Evolutionary conservation across 148 eudicot species (phyloP), one percentile per base, ranked within the genome.

Genomic region (Fagopyrum esculentum): DNA sequence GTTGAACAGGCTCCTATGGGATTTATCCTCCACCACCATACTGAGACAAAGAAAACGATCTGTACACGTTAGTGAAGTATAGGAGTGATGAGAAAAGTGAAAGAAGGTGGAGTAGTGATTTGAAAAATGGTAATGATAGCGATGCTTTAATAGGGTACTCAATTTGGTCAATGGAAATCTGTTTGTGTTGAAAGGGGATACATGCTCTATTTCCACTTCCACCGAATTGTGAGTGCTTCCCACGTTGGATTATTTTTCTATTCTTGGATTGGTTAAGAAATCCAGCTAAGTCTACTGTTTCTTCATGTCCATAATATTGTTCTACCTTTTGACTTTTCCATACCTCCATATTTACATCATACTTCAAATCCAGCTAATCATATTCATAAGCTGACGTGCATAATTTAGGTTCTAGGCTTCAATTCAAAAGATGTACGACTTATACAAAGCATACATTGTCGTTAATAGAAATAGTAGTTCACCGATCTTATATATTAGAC

Each of bases 21-120:
- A 5, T 19, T 11, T 84, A 87, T 69, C 91, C 88, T 52, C 83
- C 87, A 10, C 85, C 85, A 16, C 86, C 85, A 30, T 83, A 86
- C 77, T 87, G 79, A 80, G 79, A 29, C 11, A n/a, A n/a, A n/a
- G n/a, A n/a, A n/a, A n/a, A n/a, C n/a, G n/a, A n/a, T n/a, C n/a
- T n/a, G n/a, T n/a, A n/a, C n/a, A n/a, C n/a, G n/a, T n/a, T n/a
- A n/a, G n/a, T n/a, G 71, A 66, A 0, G 5, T 29, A 29, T 15
- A 43, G 3, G 68, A 29, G 47, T 66, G 43, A 66, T 40, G 71
- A 35, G 19, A 66, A 66, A 66, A 66, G 46, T 66, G 46, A 66
- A 66, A 8, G 46, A 66, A 66, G 19, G 6, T 13, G 71, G 66
- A 60, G 35, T 60, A 22, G 35, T 66, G 16, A 40, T 66, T 7